phyloP scores from a whole-genome alignment of 1,139 yeast species.

The Candida glucosophila region DNA sequence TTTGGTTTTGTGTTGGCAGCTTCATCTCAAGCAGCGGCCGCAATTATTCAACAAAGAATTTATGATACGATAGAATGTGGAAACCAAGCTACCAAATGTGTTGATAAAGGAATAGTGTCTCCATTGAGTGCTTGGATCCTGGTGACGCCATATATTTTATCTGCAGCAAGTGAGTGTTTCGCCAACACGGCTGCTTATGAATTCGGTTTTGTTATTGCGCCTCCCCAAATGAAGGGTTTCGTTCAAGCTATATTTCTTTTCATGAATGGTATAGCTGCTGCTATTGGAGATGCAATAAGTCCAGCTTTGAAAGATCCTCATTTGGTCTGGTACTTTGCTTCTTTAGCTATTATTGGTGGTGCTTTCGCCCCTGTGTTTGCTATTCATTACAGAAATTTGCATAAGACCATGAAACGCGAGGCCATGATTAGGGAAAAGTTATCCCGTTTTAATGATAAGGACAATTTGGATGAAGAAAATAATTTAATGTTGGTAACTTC shows the following conservation, averaged over 20 bases:
- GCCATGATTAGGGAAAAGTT: conserved; percentile 16
- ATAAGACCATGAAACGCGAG: conserved; percentile 41
- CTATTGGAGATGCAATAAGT: conserved; percentile 46
- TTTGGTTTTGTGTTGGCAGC: conserved; percentile 30
- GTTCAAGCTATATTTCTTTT: conserved; percentile 60
- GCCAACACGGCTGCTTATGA: conserved; percentile 63
- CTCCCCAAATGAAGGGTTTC: conserved; percentile 57
- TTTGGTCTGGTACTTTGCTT: conserved; percentile 48
- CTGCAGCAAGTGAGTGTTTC: conserved; percentile 63
- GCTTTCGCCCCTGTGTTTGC: conserved; percentile 35
- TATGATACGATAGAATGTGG: conserved; percentile 34
- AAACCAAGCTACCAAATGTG: conserved; percentile 38
- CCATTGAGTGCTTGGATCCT: conserved; percentile 54
- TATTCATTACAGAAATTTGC: conserved; percentile 44
- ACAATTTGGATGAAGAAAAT: background rate
- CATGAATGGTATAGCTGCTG: conserved; percentile 54
- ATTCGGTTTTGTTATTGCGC: conserved; percentile 64
- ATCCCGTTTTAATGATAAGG: background rate
- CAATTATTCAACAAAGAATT: conserved; percentile 26
- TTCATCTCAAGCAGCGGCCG: conserved; percentile 32
- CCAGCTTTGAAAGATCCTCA: conserved; percentile 48
- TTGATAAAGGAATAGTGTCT: conserved; percentile 31
- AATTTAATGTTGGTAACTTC: background rate
- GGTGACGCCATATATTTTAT: conserved; percentile 40
- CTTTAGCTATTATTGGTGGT: conserved; percentile 38